Evolutionary conservation across 108 stramenopile species (phyloP).

Genomic region (Cyclotella sp.): DNA sequence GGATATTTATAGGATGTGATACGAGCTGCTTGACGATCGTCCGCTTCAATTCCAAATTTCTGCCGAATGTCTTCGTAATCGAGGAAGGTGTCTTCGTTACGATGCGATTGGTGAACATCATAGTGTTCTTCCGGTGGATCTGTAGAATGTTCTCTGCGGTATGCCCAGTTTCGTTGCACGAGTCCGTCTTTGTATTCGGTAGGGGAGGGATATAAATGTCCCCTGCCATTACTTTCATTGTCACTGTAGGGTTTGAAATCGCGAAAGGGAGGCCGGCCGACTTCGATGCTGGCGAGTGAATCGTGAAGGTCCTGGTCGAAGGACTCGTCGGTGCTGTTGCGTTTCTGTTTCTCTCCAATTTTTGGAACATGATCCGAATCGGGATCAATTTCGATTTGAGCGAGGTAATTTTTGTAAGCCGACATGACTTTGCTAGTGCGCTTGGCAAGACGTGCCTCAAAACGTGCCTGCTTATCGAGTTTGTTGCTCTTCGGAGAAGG

Average conservation of each 20-base stretch:
- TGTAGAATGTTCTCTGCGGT: background rate
- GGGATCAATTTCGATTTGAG: conserved; percentile 9
- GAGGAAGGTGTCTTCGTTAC: conserved; percentile 5
- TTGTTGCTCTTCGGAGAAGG: background rate
- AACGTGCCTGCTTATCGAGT: conserved; percentile 2
- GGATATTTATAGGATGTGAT: conserved; percentile 21
- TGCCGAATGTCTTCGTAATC: conserved; percentile 9
- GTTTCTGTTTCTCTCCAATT: too few species aligned
- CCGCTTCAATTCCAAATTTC: conserved; percentile 6
- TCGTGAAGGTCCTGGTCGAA: too few species aligned
- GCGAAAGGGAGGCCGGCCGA: background rate
- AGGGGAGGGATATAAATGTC: background rate
- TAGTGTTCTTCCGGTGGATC: background rate
- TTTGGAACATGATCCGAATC: background rate
- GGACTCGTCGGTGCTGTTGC: too few species aligned
- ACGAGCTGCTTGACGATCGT: background rate
- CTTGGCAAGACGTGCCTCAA: conserved; percentile 13
- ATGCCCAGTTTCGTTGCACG: conserved; percentile 8
- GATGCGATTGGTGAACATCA: background rate
- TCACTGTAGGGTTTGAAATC: background rate
- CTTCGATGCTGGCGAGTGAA: background rate
- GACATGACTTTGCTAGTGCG: conserved; percentile 12
- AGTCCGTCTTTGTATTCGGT: conserved; percentile 2
- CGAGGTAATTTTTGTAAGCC: conserved; percentile 10
- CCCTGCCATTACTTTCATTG: background rate